Base-by-base conservation (phyloP, 2,329 filamentous ascomycete genomes). In the Neocatenulostroma microsporum region DNA sequence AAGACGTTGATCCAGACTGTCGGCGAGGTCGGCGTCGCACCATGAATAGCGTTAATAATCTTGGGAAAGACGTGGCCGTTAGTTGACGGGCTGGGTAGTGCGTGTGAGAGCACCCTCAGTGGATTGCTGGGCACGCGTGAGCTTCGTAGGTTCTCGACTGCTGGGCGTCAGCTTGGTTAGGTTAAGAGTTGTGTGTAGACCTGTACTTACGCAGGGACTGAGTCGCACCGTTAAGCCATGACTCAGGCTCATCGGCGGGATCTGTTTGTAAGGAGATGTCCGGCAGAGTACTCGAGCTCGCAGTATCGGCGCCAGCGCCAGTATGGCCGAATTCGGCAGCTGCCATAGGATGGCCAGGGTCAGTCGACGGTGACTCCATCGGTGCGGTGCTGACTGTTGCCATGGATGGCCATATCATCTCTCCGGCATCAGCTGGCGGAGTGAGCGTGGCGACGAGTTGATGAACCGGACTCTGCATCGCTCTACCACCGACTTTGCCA, bases 1-100 rank as follows among this genome's bases (percentile, higher is more conserved):
- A 75, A 77, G 33, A 80, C 70, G 41, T 77, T 78, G 56, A 80
- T 77, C 62, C 76, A 80, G 2, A 69, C 68, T 18, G 36, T 74
- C 11, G 68, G 64, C 32, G 63, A 67, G 3, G 63, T 54, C 17
- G 69, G 64, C 10, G 72, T 67, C 15, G 64, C 64, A 24, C 67
- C 61, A 51, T 78, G 74, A 1, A 80, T 67, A 3, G 67, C 64
- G 39, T 69, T 63, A 37, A 80, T 70, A 20, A 80, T 62, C 13
- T 64, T 62, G 18, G 65, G 65, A 47, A 77, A 79, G 18, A 75
- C 63, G 42, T 72, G 64, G 17, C 68, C 63, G 14, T 55, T 60
- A 32, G 60, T 44, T 11, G 67, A 69, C 1, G 75, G 73, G 45
- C 67, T 76, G 12, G 74, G 74, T 9, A 78, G 62, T 13, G 74